phyloP scores from a whole-genome alignment of 495 filamentous ascomycete genomes.

The Pyrenopolyporus hunteri region DNA sequence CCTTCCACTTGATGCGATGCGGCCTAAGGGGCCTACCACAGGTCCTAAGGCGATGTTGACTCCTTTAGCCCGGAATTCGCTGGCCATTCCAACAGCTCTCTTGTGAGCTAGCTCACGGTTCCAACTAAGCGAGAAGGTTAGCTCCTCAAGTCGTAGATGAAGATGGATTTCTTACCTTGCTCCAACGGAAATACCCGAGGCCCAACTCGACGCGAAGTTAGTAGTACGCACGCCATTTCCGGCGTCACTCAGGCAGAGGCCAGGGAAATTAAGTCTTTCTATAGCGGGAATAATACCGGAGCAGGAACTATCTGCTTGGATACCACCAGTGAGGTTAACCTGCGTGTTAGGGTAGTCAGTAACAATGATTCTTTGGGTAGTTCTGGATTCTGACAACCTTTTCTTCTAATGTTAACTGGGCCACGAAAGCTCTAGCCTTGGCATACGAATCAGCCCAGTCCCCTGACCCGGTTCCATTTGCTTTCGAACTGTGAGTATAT shows the following conservation, averaged over 20 bases:
- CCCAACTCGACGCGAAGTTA: constrained; percentile 65
- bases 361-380: not conserved
- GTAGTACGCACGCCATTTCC: constrained; percentile 65
- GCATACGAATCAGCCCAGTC: constrained; percentile 56
- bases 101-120: constrained; percentile 58
- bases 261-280: constrained; percentile 63
- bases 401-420: constrained; percentile 63
- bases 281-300: constrained; percentile 58
- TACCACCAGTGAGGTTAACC: constrained; percentile 61
- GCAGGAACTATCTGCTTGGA: constrained; percentile 53
- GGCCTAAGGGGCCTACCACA: constrained; percentile 63
- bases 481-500: constrained; percentile 73
- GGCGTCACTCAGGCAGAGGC: constrained; percentile 68
- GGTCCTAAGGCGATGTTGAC: constrained; percentile 72
- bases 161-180: constrained; percentile 51
- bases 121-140: constrained; percentile 56
- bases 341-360: constrained; percentile 23
- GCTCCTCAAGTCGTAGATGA: not conserved
- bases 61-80: constrained; percentile 65
- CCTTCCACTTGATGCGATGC: constrained; percentile 58
- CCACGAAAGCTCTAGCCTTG: constrained; percentile 61
- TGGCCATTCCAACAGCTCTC: constrained; percentile 56
- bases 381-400: constrained; percentile 58
- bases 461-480: constrained; percentile 46
- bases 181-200: constrained; percentile 63